These are phyloP conservation scores for Lodderomyces pseudojiufengensis DNA, from an alignment of 1,139 yeast genomes.

Conservation along the genomic window DNA sequence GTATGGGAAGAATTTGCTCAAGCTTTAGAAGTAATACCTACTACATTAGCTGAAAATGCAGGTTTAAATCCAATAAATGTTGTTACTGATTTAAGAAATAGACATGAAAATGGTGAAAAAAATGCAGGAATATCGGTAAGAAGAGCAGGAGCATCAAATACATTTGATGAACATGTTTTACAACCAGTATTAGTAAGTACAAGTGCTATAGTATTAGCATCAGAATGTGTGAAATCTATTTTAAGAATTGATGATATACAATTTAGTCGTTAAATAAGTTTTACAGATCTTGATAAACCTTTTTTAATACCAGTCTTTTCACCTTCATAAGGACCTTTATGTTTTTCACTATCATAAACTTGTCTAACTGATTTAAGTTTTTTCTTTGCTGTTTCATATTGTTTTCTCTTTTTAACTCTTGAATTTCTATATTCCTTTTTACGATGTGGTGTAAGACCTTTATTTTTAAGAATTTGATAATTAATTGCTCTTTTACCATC, in stretches of 20 bases:
- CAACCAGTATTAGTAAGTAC: slow-evolving; percentile 96
- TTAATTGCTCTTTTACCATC: slow-evolving; percentile 93
- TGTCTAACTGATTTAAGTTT: slow-evolving; percentile 87
- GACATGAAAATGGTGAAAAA: slow-evolving; percentile 86
- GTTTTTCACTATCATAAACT: slow-evolving; percentile 68
- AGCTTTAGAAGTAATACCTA: slow-evolving; percentile 94
- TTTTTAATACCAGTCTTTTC: slow-evolving; percentile 97
- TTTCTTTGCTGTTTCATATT: slow-evolving; percentile 93
- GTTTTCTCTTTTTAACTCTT: slow-evolving; percentile 97
- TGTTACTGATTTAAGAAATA: slow-evolving; percentile 89
- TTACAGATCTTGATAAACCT: slow-evolving; percentile 81
- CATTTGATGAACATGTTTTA: slow-evolving; percentile 88
- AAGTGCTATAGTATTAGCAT: slow-evolving; percentile 88
- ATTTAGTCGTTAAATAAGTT: slow-evolving; percentile 37
- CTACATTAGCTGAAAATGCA: slow-evolving; percentile 96
- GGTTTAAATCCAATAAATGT: slow-evolving; percentile 94
- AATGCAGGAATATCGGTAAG: slow-evolving; percentile 96
- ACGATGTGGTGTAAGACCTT: slow-evolving; percentile 90
- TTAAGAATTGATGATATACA: slow-evolving; percentile 96
- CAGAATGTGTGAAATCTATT: slow-evolving; percentile 94
- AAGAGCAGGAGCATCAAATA: slow-evolving; percentile 89
- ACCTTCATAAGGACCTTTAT: slow-evolving; percentile 84
- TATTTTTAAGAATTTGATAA: slow-evolving; percentile 89
- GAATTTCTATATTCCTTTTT: slow-evolving; percentile 93
- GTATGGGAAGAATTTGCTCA: slow-evolving; percentile 95